Conservation (phyloP, 2,329 filamentous ascomycete genomes). For the Phyllosticta citriasiana region DNA sequence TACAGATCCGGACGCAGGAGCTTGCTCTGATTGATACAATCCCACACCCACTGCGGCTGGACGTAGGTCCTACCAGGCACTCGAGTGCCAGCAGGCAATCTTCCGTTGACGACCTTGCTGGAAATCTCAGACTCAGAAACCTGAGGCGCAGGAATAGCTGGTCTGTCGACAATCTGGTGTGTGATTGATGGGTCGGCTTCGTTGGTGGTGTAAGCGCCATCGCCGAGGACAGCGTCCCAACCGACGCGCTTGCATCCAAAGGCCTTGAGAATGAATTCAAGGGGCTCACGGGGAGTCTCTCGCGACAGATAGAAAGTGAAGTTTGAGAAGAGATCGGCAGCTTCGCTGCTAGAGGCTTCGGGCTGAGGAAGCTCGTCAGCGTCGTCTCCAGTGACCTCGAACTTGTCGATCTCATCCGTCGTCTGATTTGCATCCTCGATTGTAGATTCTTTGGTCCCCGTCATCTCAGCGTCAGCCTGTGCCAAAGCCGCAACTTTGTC, state of each 20-base stretch:
- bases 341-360: conserved; percentile 52
- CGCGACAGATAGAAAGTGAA: conserved; percentile 89
- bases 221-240: conserved; percentile 85
- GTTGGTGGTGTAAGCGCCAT: conserved; percentile 83
- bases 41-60: conserved; percentile 98
- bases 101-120: conserved; percentile 34
- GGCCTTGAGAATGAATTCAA: conserved; percentile 86
- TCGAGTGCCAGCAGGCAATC: conserved; percentile 42
- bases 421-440: conserved; percentile 20
- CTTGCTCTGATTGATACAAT: conserved; percentile 86
- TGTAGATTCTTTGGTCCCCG: conserved; percentile 29
- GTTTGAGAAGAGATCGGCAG: conserved; percentile 70
- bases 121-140: conserved; percentile 29
- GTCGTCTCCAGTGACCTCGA: conserved; percentile 72
- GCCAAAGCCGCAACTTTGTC: conserved; percentile 32
- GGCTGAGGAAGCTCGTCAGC: conserved; percentile 84
- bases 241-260: conserved; percentile 95
- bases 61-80: conserved; percentile 89
- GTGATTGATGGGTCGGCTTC: conserved; percentile 84
- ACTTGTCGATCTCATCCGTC: conserved; percentile 66
- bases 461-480: conserved; percentile 17
- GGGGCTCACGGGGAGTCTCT: conserved; percentile 78
- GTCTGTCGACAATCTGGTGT: conserved; percentile 91
- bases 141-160: conserved; percentile 45
- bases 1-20: conserved; percentile 81